These are phyloP conservation scores for Quercus suber DNA, from an alignment of 306 rosid species.

Conservation along the genomic window DNA sequence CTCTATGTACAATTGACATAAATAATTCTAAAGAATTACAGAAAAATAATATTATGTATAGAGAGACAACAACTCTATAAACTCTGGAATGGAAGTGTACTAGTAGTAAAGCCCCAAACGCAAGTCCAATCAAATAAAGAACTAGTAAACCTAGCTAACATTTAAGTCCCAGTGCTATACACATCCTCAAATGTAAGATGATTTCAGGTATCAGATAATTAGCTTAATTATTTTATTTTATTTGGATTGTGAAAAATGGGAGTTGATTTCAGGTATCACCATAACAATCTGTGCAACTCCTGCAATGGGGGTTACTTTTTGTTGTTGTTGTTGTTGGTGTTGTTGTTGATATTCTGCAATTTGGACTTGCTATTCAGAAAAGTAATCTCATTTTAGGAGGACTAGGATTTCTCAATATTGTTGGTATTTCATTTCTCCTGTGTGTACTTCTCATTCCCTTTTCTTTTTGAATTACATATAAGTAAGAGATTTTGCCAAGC, in stretches of 20 bases:
- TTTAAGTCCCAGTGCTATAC: too few relatives aligned
- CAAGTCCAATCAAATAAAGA: too few relatives aligned
- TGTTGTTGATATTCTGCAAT: slow-evolving; percentile 13
- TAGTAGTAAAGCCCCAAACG: too few relatives aligned
- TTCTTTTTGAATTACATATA: slow-evolving; percentile 18
- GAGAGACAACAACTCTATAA: too few relatives aligned
- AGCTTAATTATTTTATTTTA: slow-evolving; percentile 13
- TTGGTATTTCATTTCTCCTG: slow-evolving; percentile 18
- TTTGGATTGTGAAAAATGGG: slow-evolving; percentile 23
- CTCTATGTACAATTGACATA: too few relatives aligned
- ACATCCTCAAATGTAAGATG: too few relatives aligned
- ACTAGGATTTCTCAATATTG: slow-evolving; percentile 16
- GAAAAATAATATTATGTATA: too few relatives aligned
- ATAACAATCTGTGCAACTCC: not conserved
- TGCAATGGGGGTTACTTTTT: not conserved
- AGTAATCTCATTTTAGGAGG: slow-evolving; percentile 15
- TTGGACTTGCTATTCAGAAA: slow-evolving; percentile 1
- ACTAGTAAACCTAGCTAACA: too few relatives aligned
- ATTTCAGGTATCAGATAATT: not conserved
- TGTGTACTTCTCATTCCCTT: slow-evolving; percentile 19
- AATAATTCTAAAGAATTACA: too few relatives aligned
- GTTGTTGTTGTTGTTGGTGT: not conserved
- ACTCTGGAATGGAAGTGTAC: too few relatives aligned
- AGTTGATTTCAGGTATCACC: slow-evolving; percentile 11
- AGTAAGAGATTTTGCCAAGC: not conserved